Evolutionary conservation across 495 filamentous ascomycete genomes (phyloP).

Genomic region (Neurospora tetraspora): DNA sequence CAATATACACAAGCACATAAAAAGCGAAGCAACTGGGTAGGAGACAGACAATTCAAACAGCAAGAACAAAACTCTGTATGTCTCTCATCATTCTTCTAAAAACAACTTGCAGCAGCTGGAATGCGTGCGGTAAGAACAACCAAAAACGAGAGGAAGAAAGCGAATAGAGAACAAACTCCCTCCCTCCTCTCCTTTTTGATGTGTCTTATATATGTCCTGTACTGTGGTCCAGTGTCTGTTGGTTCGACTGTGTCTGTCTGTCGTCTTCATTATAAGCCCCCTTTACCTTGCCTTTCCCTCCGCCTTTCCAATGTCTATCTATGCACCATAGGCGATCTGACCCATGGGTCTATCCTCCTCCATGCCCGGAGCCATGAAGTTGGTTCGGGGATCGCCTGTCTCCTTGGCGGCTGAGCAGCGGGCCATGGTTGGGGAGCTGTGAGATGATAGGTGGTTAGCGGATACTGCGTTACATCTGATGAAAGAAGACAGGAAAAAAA

Average conservation of each 20-base stretch:
- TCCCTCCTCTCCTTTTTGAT: background rate
- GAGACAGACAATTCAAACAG: background rate
- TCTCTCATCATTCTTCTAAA: background rate
- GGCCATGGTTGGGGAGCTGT: constrained; percentile 92
- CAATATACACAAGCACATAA: background rate
- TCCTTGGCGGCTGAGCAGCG: constrained; percentile 81
- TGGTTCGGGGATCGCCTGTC: constrained; percentile 58
- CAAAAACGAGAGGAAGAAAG: background rate
- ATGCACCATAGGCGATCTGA: constrained; percentile 39
- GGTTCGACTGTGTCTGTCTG: background rate
- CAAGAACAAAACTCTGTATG: background rate
- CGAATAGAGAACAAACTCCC: background rate
- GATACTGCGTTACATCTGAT: too few species aligned
- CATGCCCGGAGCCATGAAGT: constrained; percentile 77
- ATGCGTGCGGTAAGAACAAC: background rate
- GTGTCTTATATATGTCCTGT: background rate
- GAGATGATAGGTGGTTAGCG: too few species aligned
- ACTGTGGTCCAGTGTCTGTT: background rate
- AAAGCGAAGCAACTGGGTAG: background rate
- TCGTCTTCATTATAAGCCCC: background rate
- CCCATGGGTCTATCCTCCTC: constrained; percentile 42
- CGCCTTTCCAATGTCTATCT: constrained; percentile 9
- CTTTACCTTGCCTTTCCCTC: background rate
- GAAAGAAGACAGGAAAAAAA: too few species aligned
- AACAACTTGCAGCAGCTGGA: background rate